Conservation (phyloP, 2,329 filamentous ascomycete species). For the Chaetomium globosum region DNA sequence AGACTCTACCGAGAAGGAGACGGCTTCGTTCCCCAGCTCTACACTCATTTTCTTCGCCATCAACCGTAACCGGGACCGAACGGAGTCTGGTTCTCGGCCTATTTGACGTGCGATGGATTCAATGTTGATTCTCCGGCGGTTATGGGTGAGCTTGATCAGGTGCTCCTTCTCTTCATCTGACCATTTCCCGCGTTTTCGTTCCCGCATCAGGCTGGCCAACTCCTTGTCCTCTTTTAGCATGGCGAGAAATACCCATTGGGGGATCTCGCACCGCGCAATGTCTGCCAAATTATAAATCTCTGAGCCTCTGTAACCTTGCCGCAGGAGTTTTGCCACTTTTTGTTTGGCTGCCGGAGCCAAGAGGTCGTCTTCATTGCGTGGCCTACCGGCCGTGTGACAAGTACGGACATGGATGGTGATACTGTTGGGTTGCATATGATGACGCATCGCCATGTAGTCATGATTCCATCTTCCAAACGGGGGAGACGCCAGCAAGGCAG, state of each 20-base stretch:
- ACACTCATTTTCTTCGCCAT: neutral
- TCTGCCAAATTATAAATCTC: neutral
- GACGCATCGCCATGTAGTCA: neutral
- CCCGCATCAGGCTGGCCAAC: neutral
- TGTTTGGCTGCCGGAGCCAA: neutral
- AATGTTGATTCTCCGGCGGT: neutral
- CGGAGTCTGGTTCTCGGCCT: neutral
- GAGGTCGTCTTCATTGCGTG: neutral
- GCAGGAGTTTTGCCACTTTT: neutral
- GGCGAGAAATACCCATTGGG: neutral
- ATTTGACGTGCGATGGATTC: neutral
- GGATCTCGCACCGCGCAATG: neutral
- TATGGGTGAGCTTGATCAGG: neutral
- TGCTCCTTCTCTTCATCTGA: slow-evolving; percentile 2
- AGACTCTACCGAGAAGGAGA: neutral
- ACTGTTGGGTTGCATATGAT: neutral
- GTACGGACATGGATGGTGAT: neutral
- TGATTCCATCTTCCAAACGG: neutral
- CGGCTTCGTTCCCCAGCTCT: neutral
- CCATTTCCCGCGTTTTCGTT: neutral
- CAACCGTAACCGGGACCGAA: neutral
- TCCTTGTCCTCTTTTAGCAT: neutral
- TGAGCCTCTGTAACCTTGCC: neutral
- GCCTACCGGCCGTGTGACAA: neutral
- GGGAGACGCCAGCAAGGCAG: neutral